phyloP scores from a whole-genome alignment of 139 green algal genomes.

The Pleodorina starrii region DNA sequence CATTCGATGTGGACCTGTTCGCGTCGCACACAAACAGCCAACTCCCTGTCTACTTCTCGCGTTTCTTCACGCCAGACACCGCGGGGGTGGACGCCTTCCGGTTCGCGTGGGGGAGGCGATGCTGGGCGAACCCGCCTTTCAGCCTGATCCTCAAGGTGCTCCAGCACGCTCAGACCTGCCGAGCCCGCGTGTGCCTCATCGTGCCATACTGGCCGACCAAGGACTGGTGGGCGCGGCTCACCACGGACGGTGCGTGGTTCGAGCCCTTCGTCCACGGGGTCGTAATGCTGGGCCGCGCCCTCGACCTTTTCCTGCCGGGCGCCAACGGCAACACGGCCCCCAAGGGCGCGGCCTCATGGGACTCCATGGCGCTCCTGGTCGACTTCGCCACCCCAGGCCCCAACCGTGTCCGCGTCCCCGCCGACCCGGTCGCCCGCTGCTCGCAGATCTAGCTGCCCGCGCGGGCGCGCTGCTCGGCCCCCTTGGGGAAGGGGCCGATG shows the following conservation, averaged over 20 bases:
- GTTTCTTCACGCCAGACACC: constrained; percentile 36
- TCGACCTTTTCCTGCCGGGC: constrained; percentile 10
- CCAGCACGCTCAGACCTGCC: not conserved
- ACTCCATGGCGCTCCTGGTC: not conserved
- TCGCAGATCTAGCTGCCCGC: not conserved
- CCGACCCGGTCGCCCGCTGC: not conserved
- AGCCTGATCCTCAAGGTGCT: not conserved
- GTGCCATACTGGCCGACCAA: constrained; percentile 13
- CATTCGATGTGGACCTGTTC: constrained; percentile 44
- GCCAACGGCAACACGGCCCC: not conserved
- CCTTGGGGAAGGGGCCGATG: not conserved
- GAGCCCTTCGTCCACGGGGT: not conserved
- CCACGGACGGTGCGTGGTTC: not conserved
- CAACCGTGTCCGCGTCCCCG: not conserved
- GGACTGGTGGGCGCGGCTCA: constrained; percentile 16
- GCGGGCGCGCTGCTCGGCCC: not conserved
- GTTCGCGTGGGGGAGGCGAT: not conserved
- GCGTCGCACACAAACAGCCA: constrained; percentile 37
- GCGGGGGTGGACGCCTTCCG: constrained; percentile 45
- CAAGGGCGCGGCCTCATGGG: not conserved
- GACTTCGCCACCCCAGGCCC: not conserved
- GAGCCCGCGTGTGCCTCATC: constrained; percentile 2
- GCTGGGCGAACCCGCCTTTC: constrained; percentile 36
- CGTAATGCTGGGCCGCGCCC: not conserved
- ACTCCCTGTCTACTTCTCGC: constrained; percentile 32